phyloP scores from a whole-genome alignment of 345 rosid species.

The Arabis alpina region DNA sequence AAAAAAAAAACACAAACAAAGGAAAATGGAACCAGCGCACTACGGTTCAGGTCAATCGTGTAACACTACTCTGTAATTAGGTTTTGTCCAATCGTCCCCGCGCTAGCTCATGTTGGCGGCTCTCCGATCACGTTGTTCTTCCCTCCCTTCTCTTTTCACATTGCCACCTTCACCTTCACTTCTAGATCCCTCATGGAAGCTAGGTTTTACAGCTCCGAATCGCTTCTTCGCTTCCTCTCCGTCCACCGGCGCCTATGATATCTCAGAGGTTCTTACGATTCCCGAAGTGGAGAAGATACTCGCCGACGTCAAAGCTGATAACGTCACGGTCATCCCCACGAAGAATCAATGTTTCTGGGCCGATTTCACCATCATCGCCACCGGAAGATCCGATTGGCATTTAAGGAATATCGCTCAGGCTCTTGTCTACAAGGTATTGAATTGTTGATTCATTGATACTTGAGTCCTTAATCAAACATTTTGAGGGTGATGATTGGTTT shows the following conservation, averaged over 20 bases:
- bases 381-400: conserved; percentile 92
- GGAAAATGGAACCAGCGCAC: not conserved
- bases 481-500: not conserved
- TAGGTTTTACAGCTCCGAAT: conserved; percentile 13
- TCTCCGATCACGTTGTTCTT: conserved; percentile 39
- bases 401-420: conserved; percentile 89
- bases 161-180: not conserved
- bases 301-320: conserved; percentile 74
- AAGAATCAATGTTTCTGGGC: conserved; percentile 63
- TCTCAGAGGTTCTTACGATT: conserved; percentile 34
- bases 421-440: conserved; percentile 61
- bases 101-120: conserved; percentile 40
- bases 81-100: not conserved
- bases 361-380: conserved; percentile 79
- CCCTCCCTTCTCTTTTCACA: not conserved
- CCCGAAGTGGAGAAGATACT: conserved; percentile 72
- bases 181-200: conserved; percentile 33
- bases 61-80: not conserved
- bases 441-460: not conserved
- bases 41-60: not conserved
- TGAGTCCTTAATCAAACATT: conserved; percentile 1
- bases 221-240: conserved; percentile 34
- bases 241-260: not conserved
- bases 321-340: conserved; percentile 72
- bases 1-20: too few species aligned